Evolutionary conservation across 78 protist species (phyloP).

Genomic region (Speleostelium caveatum): DNA sequence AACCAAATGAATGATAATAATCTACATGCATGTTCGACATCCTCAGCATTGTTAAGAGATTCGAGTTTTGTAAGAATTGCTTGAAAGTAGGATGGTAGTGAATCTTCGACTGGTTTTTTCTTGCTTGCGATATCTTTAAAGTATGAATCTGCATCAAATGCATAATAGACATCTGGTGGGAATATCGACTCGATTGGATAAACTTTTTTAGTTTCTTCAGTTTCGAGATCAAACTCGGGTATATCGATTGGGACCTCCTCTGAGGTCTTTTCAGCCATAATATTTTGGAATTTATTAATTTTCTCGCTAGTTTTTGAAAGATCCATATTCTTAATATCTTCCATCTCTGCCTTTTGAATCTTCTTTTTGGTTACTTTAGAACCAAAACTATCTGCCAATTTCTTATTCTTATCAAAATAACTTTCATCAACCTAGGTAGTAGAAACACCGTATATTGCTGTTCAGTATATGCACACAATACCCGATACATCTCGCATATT

Average conservation of each 20-base stretch:
- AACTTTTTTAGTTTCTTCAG: not conserved
- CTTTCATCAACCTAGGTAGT: slow-evolving; percentile 28
- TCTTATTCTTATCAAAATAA: slow-evolving; percentile 27
- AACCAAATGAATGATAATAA: slow-evolving; percentile 22
- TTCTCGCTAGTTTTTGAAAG: slow-evolving; percentile 8
- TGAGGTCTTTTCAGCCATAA: not conserved
- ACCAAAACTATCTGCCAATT: slow-evolving; percentile 58
- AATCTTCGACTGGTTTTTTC: not conserved
- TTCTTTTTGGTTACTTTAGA: slow-evolving; percentile 59
- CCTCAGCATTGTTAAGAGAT: not conserved
- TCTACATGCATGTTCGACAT: slow-evolving; percentile 1
- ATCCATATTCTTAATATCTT: slow-evolving; percentile 45
- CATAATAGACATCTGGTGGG: slow-evolving; percentile 52
- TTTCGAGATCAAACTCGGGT: slow-evolving; percentile 24
- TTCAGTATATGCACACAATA: no score
- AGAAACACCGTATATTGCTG: no score
- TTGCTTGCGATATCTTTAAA: not conserved
- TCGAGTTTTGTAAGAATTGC: not conserved
- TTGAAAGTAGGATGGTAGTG: slow-evolving; percentile 18
- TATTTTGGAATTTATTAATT: slow-evolving; percentile 12
- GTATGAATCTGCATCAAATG: slow-evolving; percentile 17
- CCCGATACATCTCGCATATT: no score
- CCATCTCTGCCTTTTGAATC: slow-evolving; percentile 68
- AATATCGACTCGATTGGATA: slow-evolving; percentile 50
- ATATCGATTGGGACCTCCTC: slow-evolving; percentile 43